Conservation (phyloP, 2,329 filamentous ascomycete genomes). For the Aspergillus sp. region DNA sequence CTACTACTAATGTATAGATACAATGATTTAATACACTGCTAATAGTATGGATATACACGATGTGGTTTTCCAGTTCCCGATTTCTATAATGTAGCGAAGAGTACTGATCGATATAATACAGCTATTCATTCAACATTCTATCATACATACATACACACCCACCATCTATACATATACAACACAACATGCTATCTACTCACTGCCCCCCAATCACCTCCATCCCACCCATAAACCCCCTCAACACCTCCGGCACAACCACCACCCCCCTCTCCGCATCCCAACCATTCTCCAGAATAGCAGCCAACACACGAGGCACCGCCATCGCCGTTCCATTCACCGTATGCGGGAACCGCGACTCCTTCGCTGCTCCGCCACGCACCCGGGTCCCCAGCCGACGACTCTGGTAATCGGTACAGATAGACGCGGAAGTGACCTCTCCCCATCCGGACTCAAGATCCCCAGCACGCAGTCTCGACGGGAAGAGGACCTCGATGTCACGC, state of each 20-base stretch:
- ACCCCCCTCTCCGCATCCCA: constrained; percentile 72
- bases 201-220: constrained; percentile 61
- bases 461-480: constrained; percentile 69
- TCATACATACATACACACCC: constrained; percentile 4
- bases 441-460: constrained; percentile 64
- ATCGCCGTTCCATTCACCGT: constrained; percentile 94
- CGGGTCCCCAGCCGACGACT: constrained; percentile 77
- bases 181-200: background rate
- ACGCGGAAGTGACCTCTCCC: constrained; percentile 90
- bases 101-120: background rate
- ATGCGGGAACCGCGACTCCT: constrained; percentile 70
- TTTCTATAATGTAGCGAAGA: too few relatives aligned
- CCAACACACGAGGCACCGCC: constrained; percentile 84
- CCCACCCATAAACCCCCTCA: constrained; percentile 84
- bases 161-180: background rate
- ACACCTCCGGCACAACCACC: constrained; percentile 74
- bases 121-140: background rate
- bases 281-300: constrained; percentile 85
- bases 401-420: constrained; percentile 95
- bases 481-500: constrained; percentile 90
- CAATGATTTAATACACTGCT: background rate
- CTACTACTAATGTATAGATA: too few relatives aligned
- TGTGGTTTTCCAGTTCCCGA: too few relatives aligned
- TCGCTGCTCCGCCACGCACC: constrained; percentile 54
- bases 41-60: too few relatives aligned